Evolutionary conservation across 352 stramenopile species (phyloP), one percentile per base, ranked within the genome.

Genomic region (Elongisporangium undulatum): DNA sequence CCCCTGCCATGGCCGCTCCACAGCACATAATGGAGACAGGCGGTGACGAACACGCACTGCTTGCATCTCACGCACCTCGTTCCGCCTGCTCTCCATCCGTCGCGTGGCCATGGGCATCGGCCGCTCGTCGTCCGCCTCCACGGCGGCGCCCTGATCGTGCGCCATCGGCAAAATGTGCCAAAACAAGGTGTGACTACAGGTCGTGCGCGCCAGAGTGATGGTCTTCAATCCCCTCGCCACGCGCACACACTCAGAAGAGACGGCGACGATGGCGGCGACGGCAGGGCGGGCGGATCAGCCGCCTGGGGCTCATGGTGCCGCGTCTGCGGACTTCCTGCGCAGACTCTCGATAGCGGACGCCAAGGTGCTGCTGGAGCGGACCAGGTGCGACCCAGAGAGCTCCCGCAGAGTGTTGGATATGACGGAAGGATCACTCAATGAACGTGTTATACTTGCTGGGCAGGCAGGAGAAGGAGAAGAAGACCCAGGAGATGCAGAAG

Each of bases 401-500:
- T 20, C 8, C 17, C 49, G n/a, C 22, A 16, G 55, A 12, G 50
- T 10, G 16, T 21, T 7, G 15, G 15, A 17, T 26, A 20, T 15
- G 21, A 2, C 34, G 29, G 1, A 23, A 54, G 13, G 51, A 49
- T 48, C 15, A 22, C 22, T 17, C 20, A 6, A 23, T 49, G 23
- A 6, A 0, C 12, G 17, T 19, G 19, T 16, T 54, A 3, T 58
- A 21, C 9, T 58, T 41, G 9, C 51, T 7, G 2, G 38, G 17
- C 51, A 92, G 84, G 26, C 89, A 88, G 53, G 85, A 94, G 63
- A 94, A 93, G 61, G 83, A 92, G 63, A 77, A 73, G 56, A 96
- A 95, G 71, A 91, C 86, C 21, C 85, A 90, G 62, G 86, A 97
- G 62, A 94, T 97, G 85, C 90, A 97, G 62, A 89, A 89, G 60